phyloP scores from a whole-genome alignment of 1,284 basidiomycete species.

The Trichosporon faecale region DNA sequence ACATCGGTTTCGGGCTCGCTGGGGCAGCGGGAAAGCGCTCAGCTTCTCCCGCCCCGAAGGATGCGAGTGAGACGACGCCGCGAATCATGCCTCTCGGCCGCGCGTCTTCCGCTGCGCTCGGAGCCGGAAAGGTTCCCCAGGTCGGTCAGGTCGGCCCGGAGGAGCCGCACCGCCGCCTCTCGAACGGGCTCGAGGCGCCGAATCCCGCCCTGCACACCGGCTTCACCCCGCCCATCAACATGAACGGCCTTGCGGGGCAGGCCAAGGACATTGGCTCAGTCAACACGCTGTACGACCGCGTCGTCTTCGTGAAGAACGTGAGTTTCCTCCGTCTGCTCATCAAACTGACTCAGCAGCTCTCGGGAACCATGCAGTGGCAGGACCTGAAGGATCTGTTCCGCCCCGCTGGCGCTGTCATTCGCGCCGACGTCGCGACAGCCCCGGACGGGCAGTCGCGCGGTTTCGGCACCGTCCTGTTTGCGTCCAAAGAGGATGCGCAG shows the following conservation, averaged over 20 bases:
- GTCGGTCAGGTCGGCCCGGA: slow-evolving; percentile 6
- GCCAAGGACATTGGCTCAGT: slow-evolving; percentile 41
- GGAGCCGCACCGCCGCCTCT: slow-evolving; percentile 6
- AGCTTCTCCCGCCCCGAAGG: slow-evolving; percentile 10
- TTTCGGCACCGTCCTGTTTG: slow-evolving; percentile 82
- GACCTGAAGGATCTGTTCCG: slow-evolving; percentile 91
- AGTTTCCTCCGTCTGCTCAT: slow-evolving; percentile 30
- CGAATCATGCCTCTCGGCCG: slow-evolving; percentile 13
- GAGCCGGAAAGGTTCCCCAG: slow-evolving; percentile 11
- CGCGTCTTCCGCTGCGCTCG: background rate
- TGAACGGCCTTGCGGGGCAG: slow-evolving; percentile 40
- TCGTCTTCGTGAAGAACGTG: slow-evolving; percentile 67
- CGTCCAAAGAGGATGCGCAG: slow-evolving; percentile 78
- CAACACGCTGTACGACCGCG: slow-evolving; percentile 51
- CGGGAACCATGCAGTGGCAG: slow-evolving; percentile 96
- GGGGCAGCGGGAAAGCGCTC: slow-evolving; percentile 6
- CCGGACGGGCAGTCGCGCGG: slow-evolving; percentile 79
- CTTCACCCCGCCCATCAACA: slow-evolving; percentile 20
- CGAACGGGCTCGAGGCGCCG: background rate
- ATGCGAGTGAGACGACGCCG: slow-evolving; percentile 10
- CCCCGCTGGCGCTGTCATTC: slow-evolving; percentile 76
- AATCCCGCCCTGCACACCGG: background rate
- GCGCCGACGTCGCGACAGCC: slow-evolving; percentile 85
- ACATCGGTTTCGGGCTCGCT: slow-evolving; percentile 1
- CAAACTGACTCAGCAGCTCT: slow-evolving; percentile 61